These are phyloP conservation scores for Neofusicoccum sp. DNA, from an alignment of 2,329 filamentous ascomycete species.

Conservation along the genomic window DNA sequence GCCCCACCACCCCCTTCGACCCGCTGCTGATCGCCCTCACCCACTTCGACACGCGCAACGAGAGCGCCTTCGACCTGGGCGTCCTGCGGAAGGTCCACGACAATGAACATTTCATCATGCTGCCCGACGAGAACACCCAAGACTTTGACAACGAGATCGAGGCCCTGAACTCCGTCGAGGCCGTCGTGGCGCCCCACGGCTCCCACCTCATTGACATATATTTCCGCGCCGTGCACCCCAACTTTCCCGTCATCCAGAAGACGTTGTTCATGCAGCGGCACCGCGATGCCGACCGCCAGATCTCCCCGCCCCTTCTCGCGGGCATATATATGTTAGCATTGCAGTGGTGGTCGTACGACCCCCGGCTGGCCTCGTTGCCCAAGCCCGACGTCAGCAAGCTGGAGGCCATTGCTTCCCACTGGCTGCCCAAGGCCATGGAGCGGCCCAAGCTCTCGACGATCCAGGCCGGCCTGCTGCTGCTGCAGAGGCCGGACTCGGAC, in stretches of 20 bases:
- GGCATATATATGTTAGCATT: slow-evolving; percentile 82
- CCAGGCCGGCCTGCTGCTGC: slow-evolving; percentile 71
- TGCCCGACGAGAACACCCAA: slow-evolving; percentile 70
- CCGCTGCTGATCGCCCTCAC: slow-evolving; percentile 79
- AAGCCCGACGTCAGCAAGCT: slow-evolving; percentile 71
- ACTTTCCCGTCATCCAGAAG: slow-evolving; percentile 80
- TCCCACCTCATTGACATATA: slow-evolving; percentile 75
- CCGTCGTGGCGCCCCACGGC: slow-evolving; percentile 73
- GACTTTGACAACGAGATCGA: slow-evolving; percentile 68
- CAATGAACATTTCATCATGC: slow-evolving; percentile 74
- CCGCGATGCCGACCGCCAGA: slow-evolving; percentile 67
- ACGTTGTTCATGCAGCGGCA: slow-evolving; percentile 77
- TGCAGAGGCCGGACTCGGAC: slow-evolving; percentile 73
- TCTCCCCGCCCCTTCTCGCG: slow-evolving; percentile 73
- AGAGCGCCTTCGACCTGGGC: slow-evolving; percentile 66
- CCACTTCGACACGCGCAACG: slow-evolving; percentile 76
- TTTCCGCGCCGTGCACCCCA: slow-evolving; percentile 76
- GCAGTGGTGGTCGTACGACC: slow-evolving; percentile 81
- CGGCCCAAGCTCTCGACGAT: slow-evolving; percentile 79
- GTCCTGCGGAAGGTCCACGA: slow-evolving; percentile 72
- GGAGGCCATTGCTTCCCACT: slow-evolving; percentile 70
- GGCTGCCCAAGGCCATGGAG: slow-evolving; percentile 74
- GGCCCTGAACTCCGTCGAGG: slow-evolving; percentile 71
- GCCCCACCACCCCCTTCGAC: slow-evolving; percentile 79
- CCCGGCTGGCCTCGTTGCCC: slow-evolving; percentile 61